phyloP scores from a whole-genome alignment of 2,329 filamentous ascomycete genomes.

The Hypoxylon sp. region DNA sequence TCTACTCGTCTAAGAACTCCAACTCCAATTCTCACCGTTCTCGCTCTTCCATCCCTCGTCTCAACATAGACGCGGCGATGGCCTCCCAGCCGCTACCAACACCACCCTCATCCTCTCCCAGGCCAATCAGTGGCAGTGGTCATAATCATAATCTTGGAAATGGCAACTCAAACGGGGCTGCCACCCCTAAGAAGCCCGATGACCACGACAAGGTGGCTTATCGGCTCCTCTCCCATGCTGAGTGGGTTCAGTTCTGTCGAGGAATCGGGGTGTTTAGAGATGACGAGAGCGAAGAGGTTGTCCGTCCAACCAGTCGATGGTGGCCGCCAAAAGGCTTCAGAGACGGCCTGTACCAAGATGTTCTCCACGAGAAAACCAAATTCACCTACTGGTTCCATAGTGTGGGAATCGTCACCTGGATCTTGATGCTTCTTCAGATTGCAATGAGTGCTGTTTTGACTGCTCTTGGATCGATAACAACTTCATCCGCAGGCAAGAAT shows the following conservation, averaged over 20 bases:
- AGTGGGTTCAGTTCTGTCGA: constrained; percentile 63
- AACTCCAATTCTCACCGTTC: constrained; percentile 25
- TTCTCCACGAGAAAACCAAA: constrained; percentile 59
- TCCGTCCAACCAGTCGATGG: constrained; percentile 57
- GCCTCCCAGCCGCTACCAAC: constrained; percentile 23
- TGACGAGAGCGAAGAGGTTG: constrained; percentile 57
- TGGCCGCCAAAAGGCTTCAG: constrained; percentile 64
- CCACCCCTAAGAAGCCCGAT: constrained; percentile 12
- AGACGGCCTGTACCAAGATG: constrained; percentile 63
- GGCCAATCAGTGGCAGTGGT: constrained; percentile 14
- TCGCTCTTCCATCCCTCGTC: constrained; percentile 32
- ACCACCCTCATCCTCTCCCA: constrained; percentile 22
- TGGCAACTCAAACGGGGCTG: constrained; percentile 4
- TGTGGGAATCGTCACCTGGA: constrained; percentile 59
- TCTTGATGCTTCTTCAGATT: constrained; percentile 63
- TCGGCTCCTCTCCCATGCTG: constrained; percentile 58
- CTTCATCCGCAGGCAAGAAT: constrained; percentile 46
- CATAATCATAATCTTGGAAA: constrained; percentile 4
- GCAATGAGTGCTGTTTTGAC: constrained; percentile 63
- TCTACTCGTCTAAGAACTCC: constrained; percentile 33
- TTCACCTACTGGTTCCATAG: constrained; percentile 60
- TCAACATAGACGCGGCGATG: constrained; percentile 32
- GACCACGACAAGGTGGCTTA: constrained; percentile 29
- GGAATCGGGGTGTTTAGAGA: constrained; percentile 62
- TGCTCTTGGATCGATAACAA: constrained; percentile 60